Conservation (phyloP, 345 rosid species). For the Luvunga scandens region DNA sequence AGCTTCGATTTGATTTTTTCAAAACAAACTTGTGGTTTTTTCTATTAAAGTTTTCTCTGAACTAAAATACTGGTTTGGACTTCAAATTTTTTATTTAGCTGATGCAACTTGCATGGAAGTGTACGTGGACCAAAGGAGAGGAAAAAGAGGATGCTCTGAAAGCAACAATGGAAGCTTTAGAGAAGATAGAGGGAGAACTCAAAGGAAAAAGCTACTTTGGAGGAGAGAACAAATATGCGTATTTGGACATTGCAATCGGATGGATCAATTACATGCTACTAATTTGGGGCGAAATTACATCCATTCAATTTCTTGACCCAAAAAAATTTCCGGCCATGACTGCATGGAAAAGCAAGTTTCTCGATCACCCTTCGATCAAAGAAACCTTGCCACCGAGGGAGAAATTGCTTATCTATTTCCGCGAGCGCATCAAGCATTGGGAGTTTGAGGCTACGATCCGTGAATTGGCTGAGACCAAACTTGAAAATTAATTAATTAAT, state of each 20-base stretch:
- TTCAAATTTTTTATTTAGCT: no score
- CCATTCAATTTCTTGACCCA: conserved; percentile 13
- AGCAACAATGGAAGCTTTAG: conserved; percentile 12
- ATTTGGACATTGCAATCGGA: conserved; percentile 28
- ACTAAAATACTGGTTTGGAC: no score
- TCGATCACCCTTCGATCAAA: conserved; percentile 22
- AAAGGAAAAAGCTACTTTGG: conserved; percentile 23
- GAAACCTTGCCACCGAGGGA: conserved; percentile 30
- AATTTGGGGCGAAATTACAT: conserved; percentile 31
- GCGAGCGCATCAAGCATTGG: no score
- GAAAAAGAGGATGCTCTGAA: conserved; percentile 15
- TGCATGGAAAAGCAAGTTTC: conserved; percentile 29
- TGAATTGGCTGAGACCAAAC: no score
- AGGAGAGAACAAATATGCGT: conserved; percentile 34
- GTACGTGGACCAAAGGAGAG: conserved; percentile 12
- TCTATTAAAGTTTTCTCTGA: no score
- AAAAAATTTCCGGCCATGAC: conserved; percentile 21
- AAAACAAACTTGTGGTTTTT: no score
- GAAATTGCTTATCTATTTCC: conserved; percentile 16
- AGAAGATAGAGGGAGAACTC: conserved; percentile 30
- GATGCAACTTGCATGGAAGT: no score
- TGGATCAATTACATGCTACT: conserved; percentile 32
- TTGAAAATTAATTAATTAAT: no score
- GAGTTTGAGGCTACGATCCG: no score
- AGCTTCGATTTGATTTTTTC: no score